Percentiles rank a stretch among this genome's conserved stretches.
These are phyloP conservation scores for Neocucurbitaria cava DNA, from an alignment of 2,329 filamentous ascomycete species.

Conservation along the genomic window DNA sequence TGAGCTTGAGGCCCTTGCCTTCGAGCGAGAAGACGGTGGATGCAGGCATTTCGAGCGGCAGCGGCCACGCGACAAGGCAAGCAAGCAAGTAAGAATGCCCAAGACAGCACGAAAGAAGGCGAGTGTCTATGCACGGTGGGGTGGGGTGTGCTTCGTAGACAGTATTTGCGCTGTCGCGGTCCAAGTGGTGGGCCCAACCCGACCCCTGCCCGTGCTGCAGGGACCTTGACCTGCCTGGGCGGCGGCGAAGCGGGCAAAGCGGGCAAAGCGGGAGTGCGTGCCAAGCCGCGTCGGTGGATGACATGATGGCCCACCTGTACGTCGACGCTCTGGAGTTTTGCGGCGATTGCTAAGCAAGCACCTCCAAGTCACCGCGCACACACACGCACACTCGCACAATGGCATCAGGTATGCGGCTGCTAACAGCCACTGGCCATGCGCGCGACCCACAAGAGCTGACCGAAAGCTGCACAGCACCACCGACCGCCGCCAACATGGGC, in stretches of 20 bases:
- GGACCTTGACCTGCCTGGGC: conserved; percentile 3
- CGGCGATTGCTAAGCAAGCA: conserved; percentile 39
- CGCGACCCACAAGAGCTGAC: conserved; percentile 13
- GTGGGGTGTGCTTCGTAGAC: no score
- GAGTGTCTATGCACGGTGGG: conserved; percentile 42
- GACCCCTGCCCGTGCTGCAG: background rate
- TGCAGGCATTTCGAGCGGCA: conserved; percentile 48
- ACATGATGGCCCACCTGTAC: conserved; percentile 23
- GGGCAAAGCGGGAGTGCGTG: conserved; percentile 23
- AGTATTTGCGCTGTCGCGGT: conserved; percentile 11
- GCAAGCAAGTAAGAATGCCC: background rate
- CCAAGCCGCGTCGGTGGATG: conserved; percentile 29
- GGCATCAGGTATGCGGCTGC: conserved; percentile 38
- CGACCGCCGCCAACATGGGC: conserved; percentile 53
- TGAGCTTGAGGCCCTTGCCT: conserved; percentile 90
- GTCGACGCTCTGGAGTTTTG: conserved; percentile 11
- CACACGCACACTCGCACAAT: conserved; percentile 33
- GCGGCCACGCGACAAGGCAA: background rate
- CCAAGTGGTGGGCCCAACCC: conserved; percentile 3
- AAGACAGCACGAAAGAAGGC: conserved; percentile 8
- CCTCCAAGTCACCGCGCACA: conserved; percentile 19
- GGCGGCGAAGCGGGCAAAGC: no score
- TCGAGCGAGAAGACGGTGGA: conserved; percentile 85
- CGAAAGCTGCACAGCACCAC: conserved; percentile 26
- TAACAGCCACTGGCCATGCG: conserved; percentile 1